Conservation (phyloP, 108 stramenopile species). For the Schizochytrium sp. region DNA sequence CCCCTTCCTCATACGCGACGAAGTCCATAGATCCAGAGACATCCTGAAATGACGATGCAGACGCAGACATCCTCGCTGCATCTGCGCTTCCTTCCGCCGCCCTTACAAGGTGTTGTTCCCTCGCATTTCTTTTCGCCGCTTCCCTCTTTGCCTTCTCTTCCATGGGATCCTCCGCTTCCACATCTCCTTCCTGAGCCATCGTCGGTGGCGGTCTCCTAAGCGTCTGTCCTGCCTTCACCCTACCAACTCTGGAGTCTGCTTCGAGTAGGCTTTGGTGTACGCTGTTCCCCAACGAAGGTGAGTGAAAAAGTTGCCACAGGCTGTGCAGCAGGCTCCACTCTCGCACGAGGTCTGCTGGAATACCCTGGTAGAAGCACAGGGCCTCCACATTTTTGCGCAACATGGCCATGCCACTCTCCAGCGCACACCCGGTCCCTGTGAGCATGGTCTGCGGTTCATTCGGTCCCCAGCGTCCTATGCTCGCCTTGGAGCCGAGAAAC, state of each 20-base stretch:
- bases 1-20: background rate
- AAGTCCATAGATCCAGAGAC: conserved; percentile 17
- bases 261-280: background rate
- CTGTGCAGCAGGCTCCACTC: conserved; percentile 30
- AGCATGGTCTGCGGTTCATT: background rate
- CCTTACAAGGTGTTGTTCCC: background rate
- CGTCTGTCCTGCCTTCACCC: conserved; percentile 3
- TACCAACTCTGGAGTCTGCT: conserved; percentile 29
- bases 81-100: background rate
- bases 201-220: background rate
- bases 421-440: background rate
- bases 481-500: conserved; percentile 35
- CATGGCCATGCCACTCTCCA: conserved; percentile 38
- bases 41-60: background rate
- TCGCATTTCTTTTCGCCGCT: background rate
- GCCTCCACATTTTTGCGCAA: conserved; percentile 52
- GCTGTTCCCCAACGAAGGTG: conserved; percentile 29
- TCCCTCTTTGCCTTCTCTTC: background rate
- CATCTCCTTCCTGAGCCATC: background rate
- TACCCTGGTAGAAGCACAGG: conserved; percentile 57
- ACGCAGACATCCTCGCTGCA: conserved; percentile 1
- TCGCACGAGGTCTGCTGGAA: conserved; percentile 5
- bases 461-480: conserved; percentile 41
- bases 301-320: conserved; percentile 49
- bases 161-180: background rate